Conservation (phyloP, 768 basidiomycete genomes). For the Boletus patriciae region DNA sequence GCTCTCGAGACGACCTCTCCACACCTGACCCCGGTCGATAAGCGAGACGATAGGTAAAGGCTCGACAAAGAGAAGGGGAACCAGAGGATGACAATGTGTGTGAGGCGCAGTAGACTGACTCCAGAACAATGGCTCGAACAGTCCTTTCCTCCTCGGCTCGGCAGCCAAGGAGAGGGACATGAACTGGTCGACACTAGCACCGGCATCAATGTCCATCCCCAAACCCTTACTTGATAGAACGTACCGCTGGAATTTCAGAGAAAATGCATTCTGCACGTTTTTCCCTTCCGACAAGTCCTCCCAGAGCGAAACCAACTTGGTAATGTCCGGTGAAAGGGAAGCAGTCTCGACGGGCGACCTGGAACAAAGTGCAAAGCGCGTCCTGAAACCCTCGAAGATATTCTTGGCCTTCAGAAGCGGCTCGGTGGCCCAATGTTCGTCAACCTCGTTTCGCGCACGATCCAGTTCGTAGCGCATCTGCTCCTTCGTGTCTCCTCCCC, state of each 20-base stretch:
- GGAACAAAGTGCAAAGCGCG: conserved; percentile 52
- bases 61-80: conserved; percentile 76
- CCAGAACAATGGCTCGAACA: conserved; percentile 82
- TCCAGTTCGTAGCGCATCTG: conserved; percentile 49
- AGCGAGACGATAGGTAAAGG: conserved; percentile 66
- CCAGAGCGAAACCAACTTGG: conserved; percentile 59
- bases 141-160: conserved; percentile 70
- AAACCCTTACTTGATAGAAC: conserved; percentile 23
- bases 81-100: conserved; percentile 46
- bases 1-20: conserved; percentile 71
- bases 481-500: conserved; percentile 62
- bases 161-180: conserved; percentile 74
- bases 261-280: conserved; percentile 42
- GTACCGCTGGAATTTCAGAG: conserved; percentile 63
- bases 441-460: conserved; percentile 45
- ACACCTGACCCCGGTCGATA: conserved; percentile 63
- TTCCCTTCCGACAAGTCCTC: conserved; percentile 41
- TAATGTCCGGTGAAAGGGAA: conserved; percentile 47
- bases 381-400: conserved; percentile 55
- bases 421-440: conserved; percentile 44
- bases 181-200: conserved; percentile 66
- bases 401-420: conserved; percentile 42
- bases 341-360: conserved; percentile 38
- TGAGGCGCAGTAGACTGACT: conserved; percentile 40
- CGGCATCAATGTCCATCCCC: neutral